These are phyloP conservation scores for Acacia crassicarpa DNA, from an alignment of 306 rosid species.

Conservation along the genomic window DNA sequence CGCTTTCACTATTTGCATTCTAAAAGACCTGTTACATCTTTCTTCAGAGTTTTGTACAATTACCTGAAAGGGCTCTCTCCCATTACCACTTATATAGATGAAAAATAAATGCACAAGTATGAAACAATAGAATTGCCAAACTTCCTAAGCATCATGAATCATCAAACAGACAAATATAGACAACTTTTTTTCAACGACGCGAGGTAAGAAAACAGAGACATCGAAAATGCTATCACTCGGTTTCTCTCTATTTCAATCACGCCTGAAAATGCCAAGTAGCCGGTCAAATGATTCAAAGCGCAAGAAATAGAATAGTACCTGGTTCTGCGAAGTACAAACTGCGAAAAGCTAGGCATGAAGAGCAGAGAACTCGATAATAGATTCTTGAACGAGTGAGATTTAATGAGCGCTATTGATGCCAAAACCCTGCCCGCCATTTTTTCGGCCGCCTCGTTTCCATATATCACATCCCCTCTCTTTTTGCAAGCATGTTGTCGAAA, in stretches of 20 bases:
- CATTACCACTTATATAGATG: neutral
- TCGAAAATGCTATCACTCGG: neutral
- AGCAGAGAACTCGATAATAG: conserved; percentile 25
- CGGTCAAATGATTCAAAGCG: neutral
- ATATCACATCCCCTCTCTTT: neutral
- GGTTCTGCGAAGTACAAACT: conserved; percentile 19
- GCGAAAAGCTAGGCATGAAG: conserved; percentile 26
- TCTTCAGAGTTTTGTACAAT: neutral
- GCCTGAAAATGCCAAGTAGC: too few relatives aligned
- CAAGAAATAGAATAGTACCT: conserved; percentile 32
- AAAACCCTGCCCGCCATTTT: conserved; percentile 41
- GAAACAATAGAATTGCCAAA: neutral
- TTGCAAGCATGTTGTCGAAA: neutral
- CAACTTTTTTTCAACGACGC: neutral
- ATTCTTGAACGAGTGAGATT: conserved; percentile 28
- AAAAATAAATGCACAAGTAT: neutral
- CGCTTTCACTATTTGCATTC: neutral
- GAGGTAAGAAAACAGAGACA: neutral
- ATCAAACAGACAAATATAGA: neutral
- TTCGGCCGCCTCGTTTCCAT: neutral
- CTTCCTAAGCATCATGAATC: neutral
- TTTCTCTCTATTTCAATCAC: too few relatives aligned
- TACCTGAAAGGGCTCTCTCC: neutral
- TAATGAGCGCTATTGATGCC: conserved; percentile 29
- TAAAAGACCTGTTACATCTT: neutral